These are phyloP conservation scores for Mycena amicta DNA, from an alignment of 768 basidiomycete genomes.

Conservation along the genomic window DNA sequence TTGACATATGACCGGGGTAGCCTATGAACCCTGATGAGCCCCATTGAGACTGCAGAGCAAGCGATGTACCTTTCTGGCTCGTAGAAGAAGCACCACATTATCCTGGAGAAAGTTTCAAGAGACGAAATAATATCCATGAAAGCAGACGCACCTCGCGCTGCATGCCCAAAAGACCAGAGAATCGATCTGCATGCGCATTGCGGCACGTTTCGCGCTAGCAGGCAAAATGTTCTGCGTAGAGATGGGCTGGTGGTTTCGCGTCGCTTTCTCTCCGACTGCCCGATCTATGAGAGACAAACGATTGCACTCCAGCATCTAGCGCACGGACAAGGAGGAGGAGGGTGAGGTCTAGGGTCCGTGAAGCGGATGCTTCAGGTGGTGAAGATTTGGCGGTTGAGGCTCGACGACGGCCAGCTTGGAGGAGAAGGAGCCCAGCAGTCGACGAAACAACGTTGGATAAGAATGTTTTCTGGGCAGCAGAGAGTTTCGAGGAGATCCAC, in stretches of 20 bases:
- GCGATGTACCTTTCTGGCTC: conserved; percentile 61
- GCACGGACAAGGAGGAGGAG: conserved; percentile 71
- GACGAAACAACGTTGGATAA: conserved; percentile 60
- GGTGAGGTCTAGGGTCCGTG: conserved; percentile 69
- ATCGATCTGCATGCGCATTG: conserved; percentile 55
- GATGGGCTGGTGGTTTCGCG: conserved; percentile 2
- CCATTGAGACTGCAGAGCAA: background rate
- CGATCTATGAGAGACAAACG: conserved; percentile 42
- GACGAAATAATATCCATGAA: background rate
- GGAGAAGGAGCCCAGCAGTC: conserved; percentile 53
- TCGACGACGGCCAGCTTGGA: conserved; percentile 52
- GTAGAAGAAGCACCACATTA: conserved; percentile 91
- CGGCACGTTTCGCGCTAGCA: conserved; percentile 25
- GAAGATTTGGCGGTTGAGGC: conserved; percentile 13
- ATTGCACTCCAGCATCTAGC: conserved; percentile 62
- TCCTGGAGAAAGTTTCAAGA: conserved; percentile 42
- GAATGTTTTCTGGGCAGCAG: conserved; percentile 55
- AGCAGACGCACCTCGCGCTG: conserved; percentile 62
- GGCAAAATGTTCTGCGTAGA: conserved; percentile 2
- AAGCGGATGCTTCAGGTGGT: conserved; percentile 29
- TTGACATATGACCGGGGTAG: conserved; percentile 70
- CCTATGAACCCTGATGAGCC: conserved; percentile 30
- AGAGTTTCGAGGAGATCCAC: conserved; percentile 30
- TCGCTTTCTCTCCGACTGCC: conserved; percentile 19
- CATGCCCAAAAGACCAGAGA: conserved; percentile 76